Conservation (phyloP, 2,329 filamentous ascomycete genomes). For the Phyllosticta citriasiana region DNA sequence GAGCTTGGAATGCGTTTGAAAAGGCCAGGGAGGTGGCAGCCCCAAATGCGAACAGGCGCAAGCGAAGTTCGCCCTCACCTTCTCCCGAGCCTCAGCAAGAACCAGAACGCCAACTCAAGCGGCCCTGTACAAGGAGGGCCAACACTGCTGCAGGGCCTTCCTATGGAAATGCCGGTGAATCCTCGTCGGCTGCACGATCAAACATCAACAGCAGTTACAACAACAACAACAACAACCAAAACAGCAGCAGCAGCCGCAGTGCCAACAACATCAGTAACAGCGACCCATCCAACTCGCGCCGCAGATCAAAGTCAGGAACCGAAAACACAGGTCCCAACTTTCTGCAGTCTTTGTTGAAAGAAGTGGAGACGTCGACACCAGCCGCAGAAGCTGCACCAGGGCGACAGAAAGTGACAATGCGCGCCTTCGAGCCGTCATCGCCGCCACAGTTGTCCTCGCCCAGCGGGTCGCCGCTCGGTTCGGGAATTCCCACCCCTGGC, state of each 20-base stretch:
- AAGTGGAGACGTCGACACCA: conserved; percentile 29
- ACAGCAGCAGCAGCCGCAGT: conserved; percentile 31
- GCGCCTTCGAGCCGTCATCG: conserved; percentile 32
- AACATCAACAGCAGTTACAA: conserved; percentile 17
- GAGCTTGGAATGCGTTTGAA: conserved; percentile 86
- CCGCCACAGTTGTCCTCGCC: conserved; percentile 50
- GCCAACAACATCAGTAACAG: background rate
- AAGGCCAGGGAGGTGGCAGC: conserved; percentile 56
- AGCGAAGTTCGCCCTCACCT: conserved; percentile 67
- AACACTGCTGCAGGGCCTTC: conserved; percentile 40
- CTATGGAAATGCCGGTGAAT: conserved; percentile 10
- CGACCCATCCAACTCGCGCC: conserved; percentile 14
- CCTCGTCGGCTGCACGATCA: background rate
- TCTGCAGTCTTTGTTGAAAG: conserved; percentile 74
- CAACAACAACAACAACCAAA: conserved; percentile 1
- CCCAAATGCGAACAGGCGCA: conserved; percentile 46
- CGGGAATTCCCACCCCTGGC: conserved; percentile 56
- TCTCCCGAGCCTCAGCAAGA: conserved; percentile 61
- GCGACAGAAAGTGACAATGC: conserved; percentile 28
- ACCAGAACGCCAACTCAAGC: conserved; percentile 75
- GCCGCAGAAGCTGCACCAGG: conserved; percentile 24
- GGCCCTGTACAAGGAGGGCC: conserved; percentile 67
- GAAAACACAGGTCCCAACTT: conserved; percentile 39
- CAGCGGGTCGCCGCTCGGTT: conserved; percentile 53
- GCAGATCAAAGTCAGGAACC: conserved; percentile 19